Percentiles rank a stretch among this genome's conserved stretches.
Evolutionary conservation across 495 filamentous ascomycete species (phyloP).

Genomic region (Penicillium canescens): DNA sequence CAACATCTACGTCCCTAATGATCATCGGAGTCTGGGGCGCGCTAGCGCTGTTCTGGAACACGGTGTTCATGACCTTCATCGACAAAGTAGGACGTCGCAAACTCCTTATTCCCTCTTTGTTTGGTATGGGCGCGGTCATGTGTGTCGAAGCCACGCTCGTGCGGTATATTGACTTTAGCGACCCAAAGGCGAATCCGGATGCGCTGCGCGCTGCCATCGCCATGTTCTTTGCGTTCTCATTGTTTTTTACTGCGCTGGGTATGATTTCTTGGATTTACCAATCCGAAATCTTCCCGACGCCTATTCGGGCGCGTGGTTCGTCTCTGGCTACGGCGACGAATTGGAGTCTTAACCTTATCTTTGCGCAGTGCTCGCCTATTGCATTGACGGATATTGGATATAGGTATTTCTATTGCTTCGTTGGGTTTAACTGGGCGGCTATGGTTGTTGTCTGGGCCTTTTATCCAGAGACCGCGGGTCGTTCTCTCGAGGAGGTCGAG

Average conservation of each 20-base stretch:
- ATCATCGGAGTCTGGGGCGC: conserved; percentile 54
- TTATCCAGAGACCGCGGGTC: conserved; percentile 55
- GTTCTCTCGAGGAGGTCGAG: conserved; percentile 55
- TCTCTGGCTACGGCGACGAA: conserved; percentile 53
- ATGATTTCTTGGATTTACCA: conserved; percentile 58
- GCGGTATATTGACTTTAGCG: conserved; percentile 25
- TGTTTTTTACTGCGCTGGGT: conserved; percentile 55
- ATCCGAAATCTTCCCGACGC: conserved; percentile 58
- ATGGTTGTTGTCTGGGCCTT: conserved; percentile 43
- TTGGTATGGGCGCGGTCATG: conserved; percentile 53
- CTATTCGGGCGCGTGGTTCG: conserved; percentile 54
- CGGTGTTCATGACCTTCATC: conserved; percentile 51
- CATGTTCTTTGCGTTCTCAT: conserved; percentile 58
- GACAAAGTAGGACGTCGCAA: conserved; percentile 54
- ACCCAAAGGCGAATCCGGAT: conserved; percentile 28
- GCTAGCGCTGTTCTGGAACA: conserved; percentile 51
- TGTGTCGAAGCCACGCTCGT: conserved; percentile 50
- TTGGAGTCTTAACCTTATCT: conserved; percentile 55
- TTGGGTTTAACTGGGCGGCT: conserved; percentile 51
- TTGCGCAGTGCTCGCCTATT: conserved; percentile 57
- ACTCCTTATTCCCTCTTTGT: conserved; percentile 51
- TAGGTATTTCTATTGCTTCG: conserved; percentile 56
- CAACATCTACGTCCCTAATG: conserved; percentile 47
- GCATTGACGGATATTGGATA: conserved; percentile 47
- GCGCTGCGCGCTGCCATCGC: conserved; percentile 55